Evolutionary conservation across 2,329 filamentous ascomycete species (phyloP).

Genomic region (Penicillium brevicompactum): DNA sequence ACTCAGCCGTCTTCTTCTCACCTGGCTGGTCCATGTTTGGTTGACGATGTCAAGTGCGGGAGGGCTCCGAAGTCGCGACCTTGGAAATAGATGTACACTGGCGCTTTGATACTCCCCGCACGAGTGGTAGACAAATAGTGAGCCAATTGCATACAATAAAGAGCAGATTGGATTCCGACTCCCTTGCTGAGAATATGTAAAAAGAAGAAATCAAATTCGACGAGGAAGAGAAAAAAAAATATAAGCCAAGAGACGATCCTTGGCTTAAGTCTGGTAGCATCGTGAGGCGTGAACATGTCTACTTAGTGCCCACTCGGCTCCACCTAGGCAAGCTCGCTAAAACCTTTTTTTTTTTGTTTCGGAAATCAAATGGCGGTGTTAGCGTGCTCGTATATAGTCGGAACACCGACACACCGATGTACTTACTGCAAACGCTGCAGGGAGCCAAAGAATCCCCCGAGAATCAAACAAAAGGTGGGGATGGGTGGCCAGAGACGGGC

Average conservation of each 20-base stretch:
- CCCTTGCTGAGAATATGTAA: background rate
- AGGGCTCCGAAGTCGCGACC: background rate
- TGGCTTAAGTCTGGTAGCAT: slow-evolving; percentile 2
- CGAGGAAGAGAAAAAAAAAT: background rate
- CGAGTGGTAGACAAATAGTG: background rate
- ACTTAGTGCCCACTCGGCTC: background rate
- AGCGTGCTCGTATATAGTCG: background rate
- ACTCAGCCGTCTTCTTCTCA: slow-evolving; percentile 16
- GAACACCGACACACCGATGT: background rate
- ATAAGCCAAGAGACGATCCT: slow-evolving; percentile 4
- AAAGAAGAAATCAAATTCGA: background rate
- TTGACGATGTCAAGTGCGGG: background rate
- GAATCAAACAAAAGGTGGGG: slow-evolving; percentile 2
- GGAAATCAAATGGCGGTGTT: background rate
- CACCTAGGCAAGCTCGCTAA: background rate
- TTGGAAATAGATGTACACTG: background rate
- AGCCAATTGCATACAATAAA: background rate
- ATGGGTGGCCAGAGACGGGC: background rate
- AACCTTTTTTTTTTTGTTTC: background rate
- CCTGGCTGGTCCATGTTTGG: slow-evolving; percentile 13
- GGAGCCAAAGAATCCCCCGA: background rate
- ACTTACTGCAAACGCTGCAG: background rate
- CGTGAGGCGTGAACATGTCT: background rate
- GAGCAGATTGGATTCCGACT: background rate
- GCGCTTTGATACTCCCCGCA: background rate